phyloP scores from a whole-genome alignment of 371 early-diverging fungal genomes.

The Mucor ambiguus region DNA sequence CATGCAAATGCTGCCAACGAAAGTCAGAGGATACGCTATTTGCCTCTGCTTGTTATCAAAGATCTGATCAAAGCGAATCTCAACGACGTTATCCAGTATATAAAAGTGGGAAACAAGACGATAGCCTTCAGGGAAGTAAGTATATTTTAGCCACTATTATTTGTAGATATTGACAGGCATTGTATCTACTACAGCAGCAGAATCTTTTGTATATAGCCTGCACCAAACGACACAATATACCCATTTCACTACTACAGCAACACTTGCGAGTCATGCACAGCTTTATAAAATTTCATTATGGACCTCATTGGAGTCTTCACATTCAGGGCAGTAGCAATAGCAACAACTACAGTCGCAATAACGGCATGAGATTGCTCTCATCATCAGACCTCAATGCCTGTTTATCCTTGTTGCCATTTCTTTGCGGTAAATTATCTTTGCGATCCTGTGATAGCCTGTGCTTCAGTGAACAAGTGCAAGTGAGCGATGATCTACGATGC shows the following conservation, averaged over 20 bases:
- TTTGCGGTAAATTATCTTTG: conserved; percentile 17
- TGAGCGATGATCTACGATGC: conserved; percentile 40
- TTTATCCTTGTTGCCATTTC: conserved; percentile 32
- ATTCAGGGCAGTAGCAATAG: conserved; percentile 24
- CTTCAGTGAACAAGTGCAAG: conserved; percentile 42
- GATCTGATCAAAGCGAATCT: conserved; percentile 48
- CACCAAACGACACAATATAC: conserved; percentile 26
- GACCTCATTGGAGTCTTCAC: conserved; percentile 42
- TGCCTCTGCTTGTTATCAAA: conserved; percentile 48
- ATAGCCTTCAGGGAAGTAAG: conserved; percentile 51
- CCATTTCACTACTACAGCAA: conserved; percentile 34
- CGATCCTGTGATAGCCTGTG: conserved; percentile 32
- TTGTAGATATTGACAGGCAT: background rate
- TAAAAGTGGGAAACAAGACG: conserved; percentile 33
- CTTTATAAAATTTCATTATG: conserved; percentile 44
- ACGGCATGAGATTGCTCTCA: conserved; percentile 9
- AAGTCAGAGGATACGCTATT: conserved; percentile 36
- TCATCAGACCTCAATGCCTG: conserved; percentile 21
- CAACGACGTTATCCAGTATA: conserved; percentile 43
- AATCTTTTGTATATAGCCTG: conserved; percentile 37
- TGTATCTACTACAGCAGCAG: conserved; percentile 30
- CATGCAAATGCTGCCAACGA: conserved; percentile 19
- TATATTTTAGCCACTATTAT: background rate
- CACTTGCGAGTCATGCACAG: conserved; percentile 41
- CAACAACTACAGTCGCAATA: conserved; percentile 2